These are phyloP conservation scores for Tricholoma sp. DNA, from an alignment of 768 basidiomycete genomes.

Conservation along the genomic window DNA sequence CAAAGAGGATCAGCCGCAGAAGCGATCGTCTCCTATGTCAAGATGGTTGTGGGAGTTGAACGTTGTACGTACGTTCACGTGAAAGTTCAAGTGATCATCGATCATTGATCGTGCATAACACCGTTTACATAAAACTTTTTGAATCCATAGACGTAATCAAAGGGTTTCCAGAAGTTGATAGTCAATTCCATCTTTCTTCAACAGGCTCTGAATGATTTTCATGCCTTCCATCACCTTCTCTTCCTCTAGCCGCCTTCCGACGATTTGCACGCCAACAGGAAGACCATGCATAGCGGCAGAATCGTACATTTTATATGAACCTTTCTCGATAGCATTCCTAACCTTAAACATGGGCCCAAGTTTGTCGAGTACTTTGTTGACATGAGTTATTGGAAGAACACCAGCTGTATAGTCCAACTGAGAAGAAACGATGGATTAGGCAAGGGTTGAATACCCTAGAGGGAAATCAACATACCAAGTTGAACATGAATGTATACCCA, in stretches of 20 bases:
- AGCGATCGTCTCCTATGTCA: too few relatives aligned
- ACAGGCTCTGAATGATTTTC: slow-evolving; percentile 40
- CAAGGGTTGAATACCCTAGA: not conserved
- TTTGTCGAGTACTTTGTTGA: slow-evolving; percentile 38
- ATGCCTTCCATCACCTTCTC: slow-evolving; percentile 61
- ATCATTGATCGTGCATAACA: too few relatives aligned
- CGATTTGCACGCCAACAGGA: slow-evolving; percentile 57
- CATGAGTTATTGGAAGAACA: slow-evolving; percentile 54
- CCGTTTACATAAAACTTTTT: too few relatives aligned
- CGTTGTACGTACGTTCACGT: too few relatives aligned
- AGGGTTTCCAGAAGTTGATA: slow-evolving; percentile 14
- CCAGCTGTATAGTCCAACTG: slow-evolving; percentile 50
- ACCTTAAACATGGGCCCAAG: slow-evolving; percentile 11
- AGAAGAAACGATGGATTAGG: not conserved
- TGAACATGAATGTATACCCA: slow-evolving; percentile 41
- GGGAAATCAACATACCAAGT: slow-evolving; percentile 36
- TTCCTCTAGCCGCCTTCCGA: slow-evolving; percentile 56
- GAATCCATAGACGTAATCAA: not conserved
- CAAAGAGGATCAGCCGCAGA: too few relatives aligned
- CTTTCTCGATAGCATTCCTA: too few relatives aligned
- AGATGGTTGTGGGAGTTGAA: too few relatives aligned
- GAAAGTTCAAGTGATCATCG: too few relatives aligned
- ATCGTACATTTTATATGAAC: slow-evolving; percentile 23
- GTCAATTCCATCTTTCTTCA: slow-evolving; percentile 21
- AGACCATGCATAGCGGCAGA: slow-evolving; percentile 50